A percentile compares a stretch with the other conserved stretches of the same genome.
Evolutionary conservation across 345 rosid genomes (phyloP).

Genomic region (Microcos paniculata): DNA sequence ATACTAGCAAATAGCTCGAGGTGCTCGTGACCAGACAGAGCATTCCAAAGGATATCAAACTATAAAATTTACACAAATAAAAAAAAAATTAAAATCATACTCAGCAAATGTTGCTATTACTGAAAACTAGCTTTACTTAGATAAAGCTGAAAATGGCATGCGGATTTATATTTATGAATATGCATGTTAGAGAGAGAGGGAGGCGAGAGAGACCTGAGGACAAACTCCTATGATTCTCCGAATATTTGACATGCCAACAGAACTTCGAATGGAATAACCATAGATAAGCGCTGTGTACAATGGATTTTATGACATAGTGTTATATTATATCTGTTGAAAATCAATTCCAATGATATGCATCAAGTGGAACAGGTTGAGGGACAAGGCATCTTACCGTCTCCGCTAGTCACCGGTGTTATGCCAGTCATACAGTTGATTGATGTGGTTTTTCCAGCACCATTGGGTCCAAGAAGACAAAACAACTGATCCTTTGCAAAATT

Average conservation of each 20-base stretch:
- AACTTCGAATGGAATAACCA: conserved; percentile 71
- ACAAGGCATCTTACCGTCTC: conserved; percentile 62
- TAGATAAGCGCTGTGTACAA: conserved; percentile 64
- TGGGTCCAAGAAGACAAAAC: conserved; percentile 96
- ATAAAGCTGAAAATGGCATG: neutral
- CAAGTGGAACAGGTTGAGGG: neutral
- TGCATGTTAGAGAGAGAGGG: neutral
- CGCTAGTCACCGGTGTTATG: conserved; percentile 70
- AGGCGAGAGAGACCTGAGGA: conserved; percentile 64
- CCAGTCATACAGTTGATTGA: conserved; percentile 83
- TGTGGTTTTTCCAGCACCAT: conserved; percentile 96
- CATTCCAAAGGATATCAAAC: conserved; percentile 96
- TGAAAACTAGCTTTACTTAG: neutral
- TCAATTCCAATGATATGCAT: neutral
- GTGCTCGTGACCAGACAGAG: conserved; percentile 82
- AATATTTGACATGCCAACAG: conserved; percentile 86
- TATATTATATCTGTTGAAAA: neutral
- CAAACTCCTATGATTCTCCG: conserved; percentile 80
- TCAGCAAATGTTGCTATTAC: neutral
- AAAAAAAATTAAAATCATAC: conserved; percentile 14
- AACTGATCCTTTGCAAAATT: conserved; percentile 80
- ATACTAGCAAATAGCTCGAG: conserved; percentile 79
- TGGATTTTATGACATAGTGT: conserved; percentile 1
- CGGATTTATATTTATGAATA: neutral
- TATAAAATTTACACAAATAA: conserved; percentile 20